Percentiles rank a stretch among this genome's conserved stretches.
phyloP scores from a whole-genome alignment of 2,329 filamentous ascomycete species.

The Stromatinia cepivora region DNA sequence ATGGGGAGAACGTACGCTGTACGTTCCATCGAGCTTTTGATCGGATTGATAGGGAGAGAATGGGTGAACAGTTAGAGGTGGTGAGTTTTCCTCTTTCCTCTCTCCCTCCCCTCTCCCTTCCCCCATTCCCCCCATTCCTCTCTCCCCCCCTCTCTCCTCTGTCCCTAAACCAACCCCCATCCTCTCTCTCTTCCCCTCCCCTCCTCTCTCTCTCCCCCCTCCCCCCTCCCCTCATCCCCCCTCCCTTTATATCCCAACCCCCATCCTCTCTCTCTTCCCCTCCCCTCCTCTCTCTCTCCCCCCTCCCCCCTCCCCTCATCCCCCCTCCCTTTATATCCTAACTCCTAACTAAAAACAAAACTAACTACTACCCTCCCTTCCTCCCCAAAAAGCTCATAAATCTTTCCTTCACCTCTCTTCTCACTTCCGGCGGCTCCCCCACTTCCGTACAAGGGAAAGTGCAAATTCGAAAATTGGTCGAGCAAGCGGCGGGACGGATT shows the following conservation, averaged over 20 bases:
- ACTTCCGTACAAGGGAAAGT: slow-evolving; percentile 30
- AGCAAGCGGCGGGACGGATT: slow-evolving; percentile 40
- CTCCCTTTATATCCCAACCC: no score
- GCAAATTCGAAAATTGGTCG: slow-evolving; percentile 38
- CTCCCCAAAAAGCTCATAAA: background rate
- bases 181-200: no score
- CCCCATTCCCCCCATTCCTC: background rate
- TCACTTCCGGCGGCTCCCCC: slow-evolving; percentile 49
- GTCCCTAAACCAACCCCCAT: no score
- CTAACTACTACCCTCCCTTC: background rate
- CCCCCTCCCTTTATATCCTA: no score
- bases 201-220: no score
- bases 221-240: no score
- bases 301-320: no score
- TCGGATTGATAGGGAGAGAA: slow-evolving; percentile 30
- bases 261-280: background rate
- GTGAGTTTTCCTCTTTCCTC: slow-evolving; percentile 27
- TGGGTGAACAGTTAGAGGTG: slow-evolving; percentile 38
- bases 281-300: background rate
- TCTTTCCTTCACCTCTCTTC: slow-evolving; percentile 45
- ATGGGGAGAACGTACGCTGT: slow-evolving; percentile 46
- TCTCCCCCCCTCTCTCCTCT: no score
- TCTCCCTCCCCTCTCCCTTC: background rate
- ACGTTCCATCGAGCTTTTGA: slow-evolving; percentile 59
- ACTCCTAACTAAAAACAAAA: background rate